These are phyloP conservation scores for Oryza nivara DNA, from an alignment of 176 grass and related monocot species.

Conservation along the genomic window DNA sequence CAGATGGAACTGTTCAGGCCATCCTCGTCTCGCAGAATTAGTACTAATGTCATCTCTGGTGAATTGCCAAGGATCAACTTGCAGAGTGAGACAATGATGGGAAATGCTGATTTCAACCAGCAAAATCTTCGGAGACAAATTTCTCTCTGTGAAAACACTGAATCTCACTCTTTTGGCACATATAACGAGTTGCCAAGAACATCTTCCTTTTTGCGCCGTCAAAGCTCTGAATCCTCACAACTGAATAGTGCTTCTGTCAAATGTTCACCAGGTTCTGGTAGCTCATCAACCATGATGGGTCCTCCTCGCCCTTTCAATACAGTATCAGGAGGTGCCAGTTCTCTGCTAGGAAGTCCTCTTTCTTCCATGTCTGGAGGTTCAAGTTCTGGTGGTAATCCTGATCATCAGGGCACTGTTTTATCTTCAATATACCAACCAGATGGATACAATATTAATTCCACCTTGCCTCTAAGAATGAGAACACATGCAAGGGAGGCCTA, in stretches of 20 bases:
- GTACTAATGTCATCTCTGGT: background rate
- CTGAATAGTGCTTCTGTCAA: background rate
- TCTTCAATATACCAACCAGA: background rate
- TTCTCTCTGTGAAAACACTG: background rate
- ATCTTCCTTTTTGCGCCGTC: background rate
- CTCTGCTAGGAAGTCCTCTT: background rate
- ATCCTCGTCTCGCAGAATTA: background rate
- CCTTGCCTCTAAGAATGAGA: background rate
- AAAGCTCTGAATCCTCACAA: conserved; percentile 5
- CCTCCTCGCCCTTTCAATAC: background rate
- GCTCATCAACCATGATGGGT: background rate
- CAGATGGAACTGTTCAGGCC: conserved; percentile 4
- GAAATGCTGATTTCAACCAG: background rate
- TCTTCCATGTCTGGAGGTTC: conserved; percentile 2
- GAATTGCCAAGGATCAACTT: conserved; percentile 13
- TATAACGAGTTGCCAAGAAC: background rate
- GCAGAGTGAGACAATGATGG: background rate
- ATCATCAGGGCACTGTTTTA: background rate
- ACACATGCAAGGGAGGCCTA: background rate
- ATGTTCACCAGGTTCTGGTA: background rate
- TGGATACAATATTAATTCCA: background rate
- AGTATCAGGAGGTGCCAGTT: background rate
- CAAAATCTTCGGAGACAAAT: background rate
- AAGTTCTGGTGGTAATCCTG: background rate
- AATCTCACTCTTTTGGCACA: background rate